These are phyloP conservation scores for Linderina pennispora DNA, from an alignment of 192 early-diverging fungal species.

Conservation along the genomic window DNA sequence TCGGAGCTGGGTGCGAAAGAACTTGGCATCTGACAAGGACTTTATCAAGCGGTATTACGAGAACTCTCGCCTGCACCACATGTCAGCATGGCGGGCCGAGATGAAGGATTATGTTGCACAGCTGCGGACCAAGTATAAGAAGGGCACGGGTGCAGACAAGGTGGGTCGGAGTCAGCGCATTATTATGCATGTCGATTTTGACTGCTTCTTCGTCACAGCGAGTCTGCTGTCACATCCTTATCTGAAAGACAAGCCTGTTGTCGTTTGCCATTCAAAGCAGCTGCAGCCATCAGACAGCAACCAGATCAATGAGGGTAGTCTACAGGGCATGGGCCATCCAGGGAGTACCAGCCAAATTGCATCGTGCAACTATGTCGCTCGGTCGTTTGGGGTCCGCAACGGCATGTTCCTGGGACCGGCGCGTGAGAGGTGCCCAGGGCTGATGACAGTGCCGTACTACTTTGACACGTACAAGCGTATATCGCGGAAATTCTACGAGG, in stretches of 20 bases:
- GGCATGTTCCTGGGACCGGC: slow-evolving; percentile 75
- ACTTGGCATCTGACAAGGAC: slow-evolving; percentile 35
- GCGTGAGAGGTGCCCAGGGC: slow-evolving; percentile 54
- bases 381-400: slow-evolving; percentile 67
- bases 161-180: slow-evolving; percentile 2
- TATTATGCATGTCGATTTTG: slow-evolving; percentile 86
- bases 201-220: slow-evolving; percentile 91
- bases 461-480: slow-evolving; percentile 65
- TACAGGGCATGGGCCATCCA: too few species aligned
- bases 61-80: slow-evolving; percentile 69
- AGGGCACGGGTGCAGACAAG: neutral
- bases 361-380: slow-evolving; percentile 83
- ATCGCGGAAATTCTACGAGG: slow-evolving; percentile 61
- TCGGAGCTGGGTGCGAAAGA: slow-evolving; percentile 34
- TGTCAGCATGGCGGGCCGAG: slow-evolving; percentile 77
- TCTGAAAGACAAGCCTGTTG: slow-evolving; percentile 61
- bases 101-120: slow-evolving; percentile 54
- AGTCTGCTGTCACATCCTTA: slow-evolving; percentile 64
- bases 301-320: too few species aligned
- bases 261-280: slow-evolving; percentile 55
- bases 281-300: slow-evolving; percentile 1
- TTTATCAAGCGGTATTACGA: slow-evolving; percentile 61
- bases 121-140: slow-evolving; percentile 6
- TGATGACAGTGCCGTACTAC: slow-evolving; percentile 64
- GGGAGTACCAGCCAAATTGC: slow-evolving; percentile 58